Conservation (phyloP, 2,329 filamentous ascomycete genomes). For the Microsporum canis region DNA sequence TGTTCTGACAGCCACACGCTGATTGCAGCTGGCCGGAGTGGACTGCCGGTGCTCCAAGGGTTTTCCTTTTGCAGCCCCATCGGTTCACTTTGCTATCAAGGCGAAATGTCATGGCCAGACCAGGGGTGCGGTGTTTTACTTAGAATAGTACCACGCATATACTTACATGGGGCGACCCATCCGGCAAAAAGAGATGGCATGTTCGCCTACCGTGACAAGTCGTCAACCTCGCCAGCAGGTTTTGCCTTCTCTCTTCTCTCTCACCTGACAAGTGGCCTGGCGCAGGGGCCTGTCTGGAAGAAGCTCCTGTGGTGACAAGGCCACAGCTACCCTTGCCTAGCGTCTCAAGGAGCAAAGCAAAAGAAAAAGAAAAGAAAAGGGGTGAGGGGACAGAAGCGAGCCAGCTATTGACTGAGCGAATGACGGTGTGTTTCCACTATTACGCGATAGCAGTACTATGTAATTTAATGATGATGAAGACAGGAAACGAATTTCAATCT, state of each 20-base stretch:
- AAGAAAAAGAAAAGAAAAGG: not conserved
- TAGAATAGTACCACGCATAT: not conserved
- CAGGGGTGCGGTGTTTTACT: not conserved
- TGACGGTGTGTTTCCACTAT: conserved; percentile 3
- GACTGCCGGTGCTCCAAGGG: not conserved
- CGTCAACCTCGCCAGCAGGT: not conserved
- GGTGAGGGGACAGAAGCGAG: not conserved
- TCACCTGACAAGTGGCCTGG: not conserved
- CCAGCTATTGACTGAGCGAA: too few relatives aligned
- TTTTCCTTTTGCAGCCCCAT: not conserved
- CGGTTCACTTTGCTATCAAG: not conserved
- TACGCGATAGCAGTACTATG: conserved; percentile 3
- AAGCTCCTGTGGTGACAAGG: not conserved
- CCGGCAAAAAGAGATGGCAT: too few relatives aligned
- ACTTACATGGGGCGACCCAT: too few relatives aligned
- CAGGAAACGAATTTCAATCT: not conserved
- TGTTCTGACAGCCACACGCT: conserved; percentile 11
- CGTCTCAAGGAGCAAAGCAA: not conserved
- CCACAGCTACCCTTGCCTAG: conserved; percentile 7
- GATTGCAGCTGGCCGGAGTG: conserved; percentile 2
- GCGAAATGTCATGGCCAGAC: not conserved
- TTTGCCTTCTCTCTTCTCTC: not conserved
- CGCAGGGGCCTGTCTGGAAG: not conserved
- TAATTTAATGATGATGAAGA: not conserved
- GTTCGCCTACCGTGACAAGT: not conserved